Conservation (phyloP, 257 asterid species). For the Penstemon newberryi region DNA sequence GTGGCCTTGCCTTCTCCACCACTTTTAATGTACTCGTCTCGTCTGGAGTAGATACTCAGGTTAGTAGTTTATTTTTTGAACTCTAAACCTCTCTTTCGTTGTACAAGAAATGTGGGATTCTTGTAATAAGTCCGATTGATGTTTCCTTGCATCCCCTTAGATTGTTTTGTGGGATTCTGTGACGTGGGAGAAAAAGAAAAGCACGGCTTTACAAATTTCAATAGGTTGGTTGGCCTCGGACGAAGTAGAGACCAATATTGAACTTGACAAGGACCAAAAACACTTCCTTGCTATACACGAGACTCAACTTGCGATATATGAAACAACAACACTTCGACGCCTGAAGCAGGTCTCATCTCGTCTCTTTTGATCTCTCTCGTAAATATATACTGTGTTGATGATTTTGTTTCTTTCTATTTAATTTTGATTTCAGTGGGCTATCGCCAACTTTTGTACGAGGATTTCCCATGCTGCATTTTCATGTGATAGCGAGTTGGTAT, state of each 20-base stretch:
- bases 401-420: no score
- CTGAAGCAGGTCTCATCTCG: constrained; percentile 54
- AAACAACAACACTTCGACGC: constrained; percentile 50
- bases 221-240: constrained; percentile 49
- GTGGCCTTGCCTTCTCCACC: constrained; percentile 63
- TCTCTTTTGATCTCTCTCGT: constrained; percentile 1
- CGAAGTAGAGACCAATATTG: constrained; percentile 51
- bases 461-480: constrained; percentile 66
- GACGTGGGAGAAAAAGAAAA: constrained; percentile 58
- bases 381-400: no score
- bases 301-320: constrained; percentile 76
- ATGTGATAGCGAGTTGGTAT: constrained; percentile 50
- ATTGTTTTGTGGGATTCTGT: constrained; percentile 64
- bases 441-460: constrained; percentile 61
- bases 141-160: constrained; percentile 30
- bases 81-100: background rate
- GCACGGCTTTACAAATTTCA: constrained; percentile 53
- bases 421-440: constrained; percentile 52
- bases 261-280: constrained; percentile 56
- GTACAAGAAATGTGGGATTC: no score
- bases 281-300: constrained; percentile 71
- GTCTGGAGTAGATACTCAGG: constrained; percentile 66
- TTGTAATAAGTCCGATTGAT: no score
- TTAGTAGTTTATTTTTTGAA: constrained; percentile 16
- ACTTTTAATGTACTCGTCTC: constrained; percentile 50